A percentile compares a stretch with the other conserved stretches of the same genome.
Conservation (phyloP, 176 grass and related monocot genomes). For the Tuctoria greenei region DNA sequence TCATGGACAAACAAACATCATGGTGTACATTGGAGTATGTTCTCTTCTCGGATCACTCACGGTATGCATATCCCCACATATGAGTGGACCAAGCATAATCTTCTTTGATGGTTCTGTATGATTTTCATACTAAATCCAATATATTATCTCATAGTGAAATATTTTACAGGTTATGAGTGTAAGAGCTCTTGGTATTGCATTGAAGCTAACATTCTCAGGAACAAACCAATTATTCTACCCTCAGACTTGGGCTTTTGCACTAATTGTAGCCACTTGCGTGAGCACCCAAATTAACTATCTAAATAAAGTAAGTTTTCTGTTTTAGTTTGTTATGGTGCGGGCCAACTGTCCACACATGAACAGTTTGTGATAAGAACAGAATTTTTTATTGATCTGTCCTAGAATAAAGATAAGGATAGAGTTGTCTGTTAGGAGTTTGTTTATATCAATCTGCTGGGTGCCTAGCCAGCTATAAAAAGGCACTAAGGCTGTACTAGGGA, state of each 20-base stretch:
- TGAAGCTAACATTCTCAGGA: slow-evolving; percentile 94
- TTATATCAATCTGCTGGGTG: too few species aligned
- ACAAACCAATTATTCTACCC: slow-evolving; percentile 86
- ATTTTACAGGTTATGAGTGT: slow-evolving; percentile 83
- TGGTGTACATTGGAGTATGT: slow-evolving; percentile 93
- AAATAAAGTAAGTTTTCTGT: slow-evolving; percentile 61
- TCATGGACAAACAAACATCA: slow-evolving; percentile 92
- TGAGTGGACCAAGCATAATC: slow-evolving; percentile 19
- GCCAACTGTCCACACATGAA: too few species aligned
- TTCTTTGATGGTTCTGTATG: slow-evolving; percentile 26
- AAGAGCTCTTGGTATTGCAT: slow-evolving; percentile 89
- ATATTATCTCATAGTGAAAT: slow-evolving; percentile 31
- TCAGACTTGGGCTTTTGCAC: slow-evolving; percentile 84
- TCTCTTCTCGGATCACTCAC: slow-evolving; percentile 93
- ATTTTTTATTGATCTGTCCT: too few species aligned
- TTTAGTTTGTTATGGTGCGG: too few species aligned
- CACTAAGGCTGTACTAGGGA: too few species aligned
- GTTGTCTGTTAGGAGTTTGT: too few species aligned
- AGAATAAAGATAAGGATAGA: too few species aligned
- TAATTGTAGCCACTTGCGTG: slow-evolving; percentile 73
- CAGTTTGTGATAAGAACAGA: too few species aligned
- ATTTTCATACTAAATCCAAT: slow-evolving; percentile 12
- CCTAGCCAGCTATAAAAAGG: too few species aligned
- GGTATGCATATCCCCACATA: slow-evolving; percentile 40
- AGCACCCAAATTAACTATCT: slow-evolving; percentile 94